Evolutionary conservation across 441 rosid genomes (phyloP).

Genomic region (Populus tomentosa): DNA sequence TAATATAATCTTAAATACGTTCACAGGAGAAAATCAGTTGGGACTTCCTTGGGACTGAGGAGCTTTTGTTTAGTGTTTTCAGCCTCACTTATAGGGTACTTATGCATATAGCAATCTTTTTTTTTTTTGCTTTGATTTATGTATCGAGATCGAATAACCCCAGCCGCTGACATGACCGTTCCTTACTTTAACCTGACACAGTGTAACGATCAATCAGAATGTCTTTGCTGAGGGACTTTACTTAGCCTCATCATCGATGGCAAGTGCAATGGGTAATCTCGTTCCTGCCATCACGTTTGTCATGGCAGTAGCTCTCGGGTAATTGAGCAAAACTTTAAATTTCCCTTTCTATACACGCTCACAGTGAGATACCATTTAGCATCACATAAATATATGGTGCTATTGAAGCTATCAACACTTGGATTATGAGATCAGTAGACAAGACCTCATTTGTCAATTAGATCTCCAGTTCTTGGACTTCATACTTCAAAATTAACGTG

Average conservation of each 20-base stretch:
- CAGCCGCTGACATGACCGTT: background rate
- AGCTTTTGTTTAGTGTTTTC: conserved; percentile 42
- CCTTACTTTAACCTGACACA: conserved; percentile 1
- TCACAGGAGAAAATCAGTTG: conserved; percentile 21
- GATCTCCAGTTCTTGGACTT: too few relatives aligned
- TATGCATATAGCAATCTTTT: too few relatives aligned
- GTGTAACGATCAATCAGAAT: conserved; percentile 49
- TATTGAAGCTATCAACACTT: too few relatives aligned
- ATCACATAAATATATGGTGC: too few relatives aligned
- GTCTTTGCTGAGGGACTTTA: conserved; percentile 43
- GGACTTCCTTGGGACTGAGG: conserved; percentile 29
- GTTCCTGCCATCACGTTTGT: conserved; percentile 50
- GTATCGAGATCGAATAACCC: background rate
- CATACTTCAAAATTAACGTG: too few relatives aligned
- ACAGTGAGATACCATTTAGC: too few relatives aligned
- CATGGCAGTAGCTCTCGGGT: conserved; percentile 37
- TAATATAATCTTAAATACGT: background rate
- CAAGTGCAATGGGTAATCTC: conserved; percentile 47
- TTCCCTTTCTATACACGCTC: too few relatives aligned
- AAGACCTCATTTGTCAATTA: too few relatives aligned
- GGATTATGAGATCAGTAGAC: too few relatives aligned
- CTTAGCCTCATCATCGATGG: conserved; percentile 45
- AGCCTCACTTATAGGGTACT: conserved; percentile 49
- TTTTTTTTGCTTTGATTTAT: background rate
- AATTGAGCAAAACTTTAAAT: background rate